Evolutionary conservation across 179 eudicot genomes (phyloP).

Genomic region (Patellifolia procumbens): DNA sequence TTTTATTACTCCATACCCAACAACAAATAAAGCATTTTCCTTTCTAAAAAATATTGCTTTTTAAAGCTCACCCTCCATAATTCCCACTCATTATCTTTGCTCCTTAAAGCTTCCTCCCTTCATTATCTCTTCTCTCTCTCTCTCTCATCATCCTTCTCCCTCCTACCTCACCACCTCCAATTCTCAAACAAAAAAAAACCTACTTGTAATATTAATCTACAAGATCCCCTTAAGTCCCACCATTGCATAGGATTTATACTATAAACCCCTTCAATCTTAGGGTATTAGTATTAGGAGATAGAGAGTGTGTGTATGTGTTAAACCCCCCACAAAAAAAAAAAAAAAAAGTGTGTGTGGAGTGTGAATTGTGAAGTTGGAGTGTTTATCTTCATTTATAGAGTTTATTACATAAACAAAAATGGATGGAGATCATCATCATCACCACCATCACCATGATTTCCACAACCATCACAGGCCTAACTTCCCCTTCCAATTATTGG

Average conservation of each 20-base stretch:
- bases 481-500: slow-evolving; percentile 47
- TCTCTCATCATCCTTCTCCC: slow-evolving; percentile 20
- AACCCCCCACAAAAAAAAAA: background rate
- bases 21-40: slow-evolving; percentile 43
- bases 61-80: slow-evolving; percentile 49
- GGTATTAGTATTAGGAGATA: background rate
- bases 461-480: slow-evolving; percentile 38
- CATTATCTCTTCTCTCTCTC: slow-evolving; percentile 46
- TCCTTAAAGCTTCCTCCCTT: slow-evolving; percentile 44
- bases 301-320: no score
- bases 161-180: slow-evolving; percentile 21
- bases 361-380: background rate
- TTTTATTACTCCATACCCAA: slow-evolving; percentile 8
- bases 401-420: slow-evolving; percentile 22
- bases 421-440: slow-evolving; percentile 68
- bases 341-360: background rate
- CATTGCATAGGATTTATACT: slow-evolving; percentile 5
- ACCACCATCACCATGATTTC: slow-evolving; percentile 34
- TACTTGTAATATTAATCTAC: slow-evolving; percentile 4
- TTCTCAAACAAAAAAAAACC: slow-evolving; percentile 9
- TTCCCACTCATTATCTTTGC: slow-evolving; percentile 49
- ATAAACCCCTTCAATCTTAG: background rate
- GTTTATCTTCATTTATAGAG: background rate
- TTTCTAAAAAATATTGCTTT: slow-evolving; percentile 34
- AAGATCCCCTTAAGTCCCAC: slow-evolving; percentile 35